Evolutionary conservation across 257 asterid species (phyloP), one percentile per base, ranked within the genome.

Genomic region (Coffea canephora): DNA sequence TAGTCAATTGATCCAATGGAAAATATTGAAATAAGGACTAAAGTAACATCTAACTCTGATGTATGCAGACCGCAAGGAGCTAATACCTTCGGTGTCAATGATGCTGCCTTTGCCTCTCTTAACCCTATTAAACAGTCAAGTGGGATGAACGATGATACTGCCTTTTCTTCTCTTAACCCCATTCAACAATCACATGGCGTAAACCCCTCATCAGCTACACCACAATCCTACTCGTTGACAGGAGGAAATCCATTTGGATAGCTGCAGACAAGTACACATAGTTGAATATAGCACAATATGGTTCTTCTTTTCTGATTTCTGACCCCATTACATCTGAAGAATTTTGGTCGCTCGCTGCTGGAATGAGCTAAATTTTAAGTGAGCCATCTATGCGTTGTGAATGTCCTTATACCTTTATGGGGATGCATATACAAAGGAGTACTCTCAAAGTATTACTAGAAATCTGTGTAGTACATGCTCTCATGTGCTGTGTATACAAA

Each of bases 231-330:
- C 25, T 76, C 85, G 46, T 81, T 92, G 14, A 82, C 82, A 43
- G 85, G 89, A 81, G 91, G 92, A 85, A 94, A 94, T 85, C 97
- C 97, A 70, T 92, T 94, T 45, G 91, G 90, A 79, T 94, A 88
- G 84, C 67, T 73, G 73, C 78, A 59, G 43, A 19, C 13, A 25
- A 48, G 11, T 5, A 14, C 39, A 0, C 36, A 23, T 55, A 39
- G 5, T 8, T 72, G 43, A 49, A 27, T 49, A 27, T 21, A 12
- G 67, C 19, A 74, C 16, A 27, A 34, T 46, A 50, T 67, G 55
- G 61, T 62, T 69, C 69, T 54, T 43, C 68, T 39, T 55, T 71
- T 61, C 59, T 78, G 77, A 52, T 57, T 19, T 18, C n/a, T 54
- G 3, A 23, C 9, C 14, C 55, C 27, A 3, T 50, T 25, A 76